These are phyloP conservation scores for Magnaporthiopsis incrustans DNA, from an alignment of 2,329 filamentous ascomycete species.

Conservation along the genomic window DNA sequence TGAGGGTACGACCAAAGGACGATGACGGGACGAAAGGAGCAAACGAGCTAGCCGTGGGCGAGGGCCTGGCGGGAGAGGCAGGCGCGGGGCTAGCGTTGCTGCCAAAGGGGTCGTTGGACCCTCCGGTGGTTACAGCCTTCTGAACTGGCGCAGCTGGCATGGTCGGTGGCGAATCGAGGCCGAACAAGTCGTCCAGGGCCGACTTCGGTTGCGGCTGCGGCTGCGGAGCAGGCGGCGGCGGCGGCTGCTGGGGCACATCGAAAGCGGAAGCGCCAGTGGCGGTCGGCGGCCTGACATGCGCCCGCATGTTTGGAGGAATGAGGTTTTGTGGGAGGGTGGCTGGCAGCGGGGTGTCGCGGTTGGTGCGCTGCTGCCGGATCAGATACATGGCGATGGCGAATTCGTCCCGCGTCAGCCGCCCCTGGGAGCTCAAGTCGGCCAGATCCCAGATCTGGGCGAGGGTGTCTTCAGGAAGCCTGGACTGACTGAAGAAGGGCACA, in stretches of 20 bases:
- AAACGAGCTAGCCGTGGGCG: constrained; percentile 50
- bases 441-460: constrained; percentile 97
- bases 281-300: constrained; percentile 42
- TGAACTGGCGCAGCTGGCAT: constrained; percentile 46
- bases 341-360: constrained; percentile 60
- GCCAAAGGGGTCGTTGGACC: constrained; percentile 62
- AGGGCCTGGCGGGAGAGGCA: constrained; percentile 45
- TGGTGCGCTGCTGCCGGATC: constrained; percentile 79
- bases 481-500: constrained; percentile 89
- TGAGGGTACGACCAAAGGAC: constrained; percentile 78
- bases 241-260: constrained; percentile 32
- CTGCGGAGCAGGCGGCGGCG: constrained; percentile 27
- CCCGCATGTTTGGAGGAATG: constrained; percentile 79
- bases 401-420: constrained; percentile 76
- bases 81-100: constrained; percentile 39
- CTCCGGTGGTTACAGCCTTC: constrained; percentile 61
- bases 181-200: constrained; percentile 88
- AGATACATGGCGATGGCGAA: constrained; percentile 98
- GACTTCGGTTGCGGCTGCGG: constrained; percentile 40
- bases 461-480: constrained; percentile 77
- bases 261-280: constrained; percentile 39
- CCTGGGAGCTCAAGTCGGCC: constrained; percentile 85
- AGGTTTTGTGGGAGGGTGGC: constrained; percentile 70
- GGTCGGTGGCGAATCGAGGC: constrained; percentile 61
- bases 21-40: constrained; percentile 91